These are phyloP conservation scores for Sporothrix variecibatus DNA, from an alignment of 2,329 filamentous ascomycete species.

Conservation along the genomic window DNA sequence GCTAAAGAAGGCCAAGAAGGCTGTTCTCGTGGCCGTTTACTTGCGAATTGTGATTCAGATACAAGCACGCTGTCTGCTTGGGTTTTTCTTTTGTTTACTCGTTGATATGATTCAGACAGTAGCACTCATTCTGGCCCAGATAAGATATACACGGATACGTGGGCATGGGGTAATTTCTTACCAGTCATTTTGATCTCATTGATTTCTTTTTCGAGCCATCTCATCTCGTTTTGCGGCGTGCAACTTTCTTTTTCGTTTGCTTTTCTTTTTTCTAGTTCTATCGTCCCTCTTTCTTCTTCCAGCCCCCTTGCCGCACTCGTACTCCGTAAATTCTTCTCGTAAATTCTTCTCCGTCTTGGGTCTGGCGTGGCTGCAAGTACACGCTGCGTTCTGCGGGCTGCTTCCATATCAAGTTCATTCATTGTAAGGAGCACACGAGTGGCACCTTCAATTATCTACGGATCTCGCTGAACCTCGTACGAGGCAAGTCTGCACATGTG, in stretches of 20 bases:
- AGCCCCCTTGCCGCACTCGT: neutral
- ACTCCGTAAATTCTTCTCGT: neutral
- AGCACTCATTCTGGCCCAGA: too few relatives aligned
- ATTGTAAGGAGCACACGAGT: too few relatives aligned
- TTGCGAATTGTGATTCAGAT: neutral
- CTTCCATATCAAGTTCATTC: neutral
- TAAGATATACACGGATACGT: neutral
- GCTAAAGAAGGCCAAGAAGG: neutral
- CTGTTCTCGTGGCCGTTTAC: neutral
- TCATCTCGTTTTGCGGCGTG: neutral
- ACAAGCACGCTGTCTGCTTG: neutral
- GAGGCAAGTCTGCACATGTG: neutral
- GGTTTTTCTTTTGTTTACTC: neutral
- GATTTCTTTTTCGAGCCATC: conserved; percentile 1
- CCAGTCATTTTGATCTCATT: conserved; percentile 6
- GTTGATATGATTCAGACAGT: neutral
- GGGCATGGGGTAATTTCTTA: conserved; percentile 1
- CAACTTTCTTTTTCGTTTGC: neutral
- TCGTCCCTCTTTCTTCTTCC: neutral
- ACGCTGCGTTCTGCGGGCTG: neutral
- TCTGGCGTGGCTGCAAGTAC: neutral
- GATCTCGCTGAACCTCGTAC: neutral
- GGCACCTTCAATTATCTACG: neutral
- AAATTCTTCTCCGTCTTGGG: neutral
- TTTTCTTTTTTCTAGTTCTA: neutral